A percentile compares a stretch with the other conserved stretches of the same genome.
Evolutionary conservation across 345 rosid genomes (phyloP).

Genomic region (Turnera subulata): DNA sequence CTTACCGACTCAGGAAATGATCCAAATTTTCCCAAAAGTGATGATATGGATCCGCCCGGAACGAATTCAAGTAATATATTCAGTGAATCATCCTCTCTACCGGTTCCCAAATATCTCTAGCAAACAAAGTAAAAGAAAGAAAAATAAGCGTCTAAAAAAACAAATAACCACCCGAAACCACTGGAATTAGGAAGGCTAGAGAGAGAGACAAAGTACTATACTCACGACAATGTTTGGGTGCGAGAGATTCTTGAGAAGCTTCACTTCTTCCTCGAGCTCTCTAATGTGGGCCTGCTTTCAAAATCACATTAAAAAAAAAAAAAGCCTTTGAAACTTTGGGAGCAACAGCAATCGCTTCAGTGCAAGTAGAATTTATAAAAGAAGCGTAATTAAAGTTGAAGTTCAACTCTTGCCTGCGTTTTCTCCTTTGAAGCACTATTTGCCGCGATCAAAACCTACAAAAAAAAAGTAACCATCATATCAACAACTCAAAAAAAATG

Average conservation of each 20-base stretch:
- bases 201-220: conserved; percentile 7
- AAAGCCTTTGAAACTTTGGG: neutral
- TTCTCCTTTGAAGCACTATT: conserved; percentile 68
- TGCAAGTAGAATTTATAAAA: too few relatives aligned
- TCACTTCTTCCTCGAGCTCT: conserved; percentile 38
- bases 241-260: conserved; percentile 33
- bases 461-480: neutral
- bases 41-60: conserved; percentile 35
- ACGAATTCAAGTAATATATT: conserved; percentile 33
- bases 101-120: conserved; percentile 35
- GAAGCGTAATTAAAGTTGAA: neutral
- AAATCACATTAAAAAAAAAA: neutral
- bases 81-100: conserved; percentile 30
- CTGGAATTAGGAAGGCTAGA: neutral
- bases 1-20: conserved; percentile 36
- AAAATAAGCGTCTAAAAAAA: neutral
- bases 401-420: conserved; percentile 42
- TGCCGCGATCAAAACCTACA: conserved; percentile 58
- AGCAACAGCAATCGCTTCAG: too few relatives aligned
- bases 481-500: neutral
- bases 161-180: conserved; percentile 3
- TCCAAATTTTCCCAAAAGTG: conserved; percentile 31
- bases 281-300: conserved; percentile 23
- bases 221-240: conserved; percentile 34
- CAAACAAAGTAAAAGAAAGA: neutral